A percentile compares a stretch with the other conserved stretches of the same genome.
Conservation (phyloP, 768 basidiomycete species). For the Russula foetens region DNA sequence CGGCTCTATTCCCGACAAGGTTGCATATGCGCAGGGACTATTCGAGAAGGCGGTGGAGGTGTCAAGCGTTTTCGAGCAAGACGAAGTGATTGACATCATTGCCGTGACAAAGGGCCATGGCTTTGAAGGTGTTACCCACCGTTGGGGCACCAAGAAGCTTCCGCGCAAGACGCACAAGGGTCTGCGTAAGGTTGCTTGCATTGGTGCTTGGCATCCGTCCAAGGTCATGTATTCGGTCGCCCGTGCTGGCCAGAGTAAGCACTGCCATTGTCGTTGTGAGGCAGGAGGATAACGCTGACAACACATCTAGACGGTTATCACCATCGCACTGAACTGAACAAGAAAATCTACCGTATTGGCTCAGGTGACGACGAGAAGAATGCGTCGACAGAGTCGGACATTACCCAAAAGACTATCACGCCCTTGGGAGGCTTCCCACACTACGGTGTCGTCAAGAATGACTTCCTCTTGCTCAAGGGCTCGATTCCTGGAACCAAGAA, state of each 20-base stretch:
- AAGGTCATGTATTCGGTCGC: conserved; percentile 99
- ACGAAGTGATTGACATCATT: conserved; percentile 94
- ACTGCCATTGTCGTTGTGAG: conserved; percentile 6
- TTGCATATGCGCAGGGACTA: conserved; percentile 85
- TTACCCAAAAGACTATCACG: conserved; percentile 88
- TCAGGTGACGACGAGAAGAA: conserved; percentile 67
- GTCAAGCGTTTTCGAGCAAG: conserved; percentile 83
- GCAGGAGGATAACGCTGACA: background rate
- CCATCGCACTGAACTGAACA: conserved; percentile 96
- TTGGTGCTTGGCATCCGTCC: conserved; percentile 96
- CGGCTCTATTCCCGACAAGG: conserved; percentile 93
- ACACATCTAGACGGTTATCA: conserved; percentile 72
- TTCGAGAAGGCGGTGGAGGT: conserved; percentile 97
- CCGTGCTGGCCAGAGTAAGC: conserved; percentile 97
- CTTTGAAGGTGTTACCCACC: conserved; percentile 98
- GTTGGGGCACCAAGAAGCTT: conserved; percentile 99
- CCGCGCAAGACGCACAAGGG: conserved; percentile 99
- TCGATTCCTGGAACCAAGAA: conserved; percentile 95
- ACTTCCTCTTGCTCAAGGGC: conserved; percentile 96
- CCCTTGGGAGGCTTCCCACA: conserved; percentile 99
- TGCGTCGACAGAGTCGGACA: conserved; percentile 91
- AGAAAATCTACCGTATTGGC: conserved; percentile 97
- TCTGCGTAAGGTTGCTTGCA: conserved; percentile 99
- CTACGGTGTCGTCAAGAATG: conserved; percentile 98
- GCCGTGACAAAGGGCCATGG: conserved; percentile 99